phyloP scores from a whole-genome alignment of 2,329 filamentous ascomycete genomes.

The Orbilia blumenaviensis region DNA sequence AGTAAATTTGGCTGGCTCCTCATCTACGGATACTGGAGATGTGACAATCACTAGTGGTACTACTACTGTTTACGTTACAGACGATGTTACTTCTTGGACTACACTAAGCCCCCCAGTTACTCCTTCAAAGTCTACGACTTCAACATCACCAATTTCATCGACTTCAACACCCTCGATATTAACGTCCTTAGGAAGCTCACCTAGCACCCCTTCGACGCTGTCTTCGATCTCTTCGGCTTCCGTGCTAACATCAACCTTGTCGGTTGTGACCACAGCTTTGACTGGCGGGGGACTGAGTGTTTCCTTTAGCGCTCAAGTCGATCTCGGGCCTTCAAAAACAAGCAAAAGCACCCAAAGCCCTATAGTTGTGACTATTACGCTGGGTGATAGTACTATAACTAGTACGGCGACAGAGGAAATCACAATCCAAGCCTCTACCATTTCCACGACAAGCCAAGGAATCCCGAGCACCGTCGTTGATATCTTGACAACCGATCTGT shows the following conservation, averaged over 20 bases:
- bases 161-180: not conserved
- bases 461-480: not conserved
- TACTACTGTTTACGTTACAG: not conserved
- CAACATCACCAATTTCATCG: not conserved
- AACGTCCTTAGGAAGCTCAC: too few species aligned
- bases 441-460: not conserved
- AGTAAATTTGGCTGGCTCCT: not conserved
- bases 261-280: not conserved
- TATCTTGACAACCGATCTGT: constrained; percentile 14
- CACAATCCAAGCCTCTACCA: not conserved
- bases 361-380: not conserved
- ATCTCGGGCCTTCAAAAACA: not conserved
- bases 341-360: not conserved
- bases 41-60: constrained; percentile 17
- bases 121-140: not conserved
- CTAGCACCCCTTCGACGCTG: too few species aligned
- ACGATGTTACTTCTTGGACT: constrained; percentile 18
- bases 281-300: not conserved
- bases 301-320: not conserved
- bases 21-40: not conserved
- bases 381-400: constrained; percentile 1
- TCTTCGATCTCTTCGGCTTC: not conserved
- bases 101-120: not conserved
- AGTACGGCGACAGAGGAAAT: not conserved
- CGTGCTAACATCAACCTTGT: not conserved